Evolutionary conservation across 306 rosid species (phyloP), one percentile per base, ranked within the genome.

Genomic region (Arachis stenosperma): DNA sequence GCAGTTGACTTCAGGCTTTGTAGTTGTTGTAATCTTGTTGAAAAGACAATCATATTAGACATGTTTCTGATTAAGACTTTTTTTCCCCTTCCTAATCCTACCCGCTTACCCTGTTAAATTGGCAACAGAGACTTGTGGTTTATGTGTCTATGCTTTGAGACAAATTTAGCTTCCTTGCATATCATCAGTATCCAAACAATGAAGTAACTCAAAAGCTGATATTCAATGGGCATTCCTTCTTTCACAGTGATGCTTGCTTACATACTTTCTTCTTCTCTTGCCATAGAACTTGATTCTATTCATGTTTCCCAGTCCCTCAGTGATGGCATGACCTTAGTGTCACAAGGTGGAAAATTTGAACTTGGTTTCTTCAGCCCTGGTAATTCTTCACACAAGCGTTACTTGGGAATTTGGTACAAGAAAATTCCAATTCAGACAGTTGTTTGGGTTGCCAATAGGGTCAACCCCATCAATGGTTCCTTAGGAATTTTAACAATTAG

Each of bases 331-430:
- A 74, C 80, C 48, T 13, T 80, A 33, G 84, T 74, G 8, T 79
- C 82, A 48, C 53, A n/a, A 63, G 36, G 12, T 55, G 74, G 69
- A 47, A 53, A 2, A 0, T 81, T 62, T 43, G 80, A 69, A 29
- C 74, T 80, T 12, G 84, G 80, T 7, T 75, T 80, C 48, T 80
- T 80, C 80, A 80, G 65, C 30, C 84, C 74, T 0, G 81, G 77
- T 2, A 48, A 9, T 1, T 22, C 27, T 22, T 62, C 76, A 13
- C 8, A 33, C 0, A 75, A 58, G 29, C 68, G 53, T 52, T 80
- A 75, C 71, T 54, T 74, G 0, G 79, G 83, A 1, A 79, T 74
- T 17, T 54, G 79, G 79, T 79, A 68, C 71, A 79, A 74, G 54
- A 13, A 74, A 3, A 44, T 68, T 13, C 67, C 83, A 17, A 0